Base-by-base conservation (phyloP, 139 green algal genomes). In the Trebouxia sp. region DNA sequence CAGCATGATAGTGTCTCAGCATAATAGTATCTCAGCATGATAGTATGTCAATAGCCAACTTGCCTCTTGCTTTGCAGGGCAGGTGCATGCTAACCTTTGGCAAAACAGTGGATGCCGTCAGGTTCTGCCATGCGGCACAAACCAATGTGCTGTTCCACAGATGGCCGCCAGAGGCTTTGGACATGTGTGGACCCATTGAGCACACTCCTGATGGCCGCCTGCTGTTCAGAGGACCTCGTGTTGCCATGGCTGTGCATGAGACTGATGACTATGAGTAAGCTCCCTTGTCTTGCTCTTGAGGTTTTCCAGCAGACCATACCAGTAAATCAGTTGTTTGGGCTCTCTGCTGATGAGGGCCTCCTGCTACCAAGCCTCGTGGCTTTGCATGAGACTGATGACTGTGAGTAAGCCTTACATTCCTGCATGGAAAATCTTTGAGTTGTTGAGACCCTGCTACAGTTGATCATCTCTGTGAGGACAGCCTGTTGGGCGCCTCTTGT, bases 91-190 rank as follows among this genome's bases (percentile, higher is more conserved):
- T 92, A 38, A 86, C 80, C 5, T 96, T 95, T 70, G 50, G 30
- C 0, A 75, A 48, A 30, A 72, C 87, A n/a, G 80, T 92, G 79
- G 87, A 95, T 51, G 93, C 91, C 0, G 76, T 97, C 62, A 85
- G 90, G 20, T 96, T 95, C 81, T 89, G 87, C 69, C 92, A 97
- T 81, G 84, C 89, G 0, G 82, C 84, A 48, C 91, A 95, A 82
- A 72, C 86, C 28, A 53, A 84, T 17, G 65, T 94, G 38, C 82
- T 92, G 82, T 89, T 80, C 78, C 79, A 76, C 17, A n/a, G 62
- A 11, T 95, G 91, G 91, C 87, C 84, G 12, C 10, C 80, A 1
- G 86, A 89, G 28, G 80, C 83, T 1, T n/a, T 6, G 20, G 80
- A 89, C 26, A 94, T 82, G 78, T 87, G 51, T 47, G 91, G 90